phyloP scores from a whole-genome alignment of 139 green algal genomes.

The Coelastrella sp. region DNA sequence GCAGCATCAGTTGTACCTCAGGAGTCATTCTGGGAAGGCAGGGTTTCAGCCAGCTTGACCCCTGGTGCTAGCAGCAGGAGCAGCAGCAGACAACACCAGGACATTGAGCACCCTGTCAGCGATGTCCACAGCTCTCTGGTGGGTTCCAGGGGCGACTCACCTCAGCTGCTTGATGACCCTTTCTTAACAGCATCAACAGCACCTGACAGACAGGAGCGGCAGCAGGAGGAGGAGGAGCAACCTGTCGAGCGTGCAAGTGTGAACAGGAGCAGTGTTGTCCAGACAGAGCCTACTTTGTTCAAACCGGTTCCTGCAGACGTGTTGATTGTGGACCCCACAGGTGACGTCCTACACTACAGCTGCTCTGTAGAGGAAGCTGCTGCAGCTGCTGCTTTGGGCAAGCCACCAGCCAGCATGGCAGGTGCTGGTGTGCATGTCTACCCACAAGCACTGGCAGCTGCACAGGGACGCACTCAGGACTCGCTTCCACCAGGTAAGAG shows the following conservation, averaged over 20 bases:
- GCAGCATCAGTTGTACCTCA: background rate
- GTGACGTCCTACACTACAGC: background rate
- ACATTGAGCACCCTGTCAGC: background rate
- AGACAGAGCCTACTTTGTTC: too few relatives aligned
- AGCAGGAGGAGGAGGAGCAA: background rate
- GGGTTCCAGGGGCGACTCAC: background rate
- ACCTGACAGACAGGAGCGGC: background rate
- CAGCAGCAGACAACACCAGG: slow-evolving; percentile 4
- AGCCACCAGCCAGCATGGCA: background rate
- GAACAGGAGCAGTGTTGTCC: too few relatives aligned
- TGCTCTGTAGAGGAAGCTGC: background rate
- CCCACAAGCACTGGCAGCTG: background rate
- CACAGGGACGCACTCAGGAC: background rate
- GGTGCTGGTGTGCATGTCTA: background rate
- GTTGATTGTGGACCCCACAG: background rate
- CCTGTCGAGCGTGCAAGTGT: background rate
- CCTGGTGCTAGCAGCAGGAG: background rate
- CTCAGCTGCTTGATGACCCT: background rate
- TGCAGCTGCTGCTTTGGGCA: background rate
- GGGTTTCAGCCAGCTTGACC: background rate
- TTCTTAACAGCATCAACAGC: background rate
- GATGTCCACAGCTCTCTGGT: too few relatives aligned
- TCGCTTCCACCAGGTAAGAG: slow-evolving; percentile 5
- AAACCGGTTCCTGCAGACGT: background rate
- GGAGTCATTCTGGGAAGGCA: background rate